Base-by-base conservation (phyloP, 2,329 filamentous ascomycete genomes). In the Bisporella sp. region DNA sequence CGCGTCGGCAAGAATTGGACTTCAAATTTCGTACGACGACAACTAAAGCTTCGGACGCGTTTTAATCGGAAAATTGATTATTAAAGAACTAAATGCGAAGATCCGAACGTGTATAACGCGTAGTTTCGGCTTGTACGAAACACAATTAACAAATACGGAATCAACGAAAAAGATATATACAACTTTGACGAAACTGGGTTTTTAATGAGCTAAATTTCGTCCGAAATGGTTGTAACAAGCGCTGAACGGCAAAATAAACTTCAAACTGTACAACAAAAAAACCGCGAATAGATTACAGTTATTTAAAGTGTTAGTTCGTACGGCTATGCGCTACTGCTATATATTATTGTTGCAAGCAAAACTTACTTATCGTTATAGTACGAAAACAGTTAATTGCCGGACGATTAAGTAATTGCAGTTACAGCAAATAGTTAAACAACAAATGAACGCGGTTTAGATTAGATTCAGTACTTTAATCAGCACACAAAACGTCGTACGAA, bases 391-490 rank as follows among this genome's bases (percentile, higher is more conserved):
- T 3, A 11, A 39, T 39, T 39, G n/a, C 35, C n/a, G 35, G 9
- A 39, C n/a, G n/a, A 39, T 39, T 39, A 13, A 13, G 9, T 39
- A 39, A 48, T 48, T 39, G 8, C 21, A 39, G 32, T 47, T 5
- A 30, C 32, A 5, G 45, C 47, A 21, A 51, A 51, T 42, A 33
- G 43, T 5, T 51, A 5, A 43, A 51, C 49, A 12, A 47, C 32
- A 40, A 51, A 48, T 21, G 35, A 51, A 31, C 13, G 45, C 4
- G 33, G 8, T 41, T 13, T 47, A 28, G 44, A 48, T 13, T 50
- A 33, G 48, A 21, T 50, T 7, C 31, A 50, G 35, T 3, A 39
- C 41, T 43, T 49, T 46, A 11, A 47, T 46, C 21, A 46, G 29
- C 6, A 46, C 39, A 47, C 48, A 3, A 33, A 37, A 12, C 7